These are phyloP conservation scores for Cutaneotrichosporon curvatum DNA, from an alignment of 1,284 basidiomycete species.

Conservation along the genomic window DNA sequence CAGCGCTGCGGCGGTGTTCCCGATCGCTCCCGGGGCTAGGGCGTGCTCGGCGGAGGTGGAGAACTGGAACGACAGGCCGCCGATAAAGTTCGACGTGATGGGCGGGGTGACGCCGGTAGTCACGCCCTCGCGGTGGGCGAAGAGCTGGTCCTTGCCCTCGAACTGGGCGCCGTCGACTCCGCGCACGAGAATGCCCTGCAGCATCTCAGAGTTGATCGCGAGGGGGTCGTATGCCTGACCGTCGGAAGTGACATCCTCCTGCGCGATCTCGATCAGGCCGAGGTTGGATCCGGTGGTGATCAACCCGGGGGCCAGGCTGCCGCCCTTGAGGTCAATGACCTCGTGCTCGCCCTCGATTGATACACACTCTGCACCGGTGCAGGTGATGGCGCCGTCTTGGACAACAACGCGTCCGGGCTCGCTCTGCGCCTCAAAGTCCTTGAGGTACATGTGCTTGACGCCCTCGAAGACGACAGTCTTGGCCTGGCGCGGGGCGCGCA, in stretches of 20 bases:
- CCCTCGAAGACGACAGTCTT: conserved; percentile 42
- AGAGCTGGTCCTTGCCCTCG: conserved; percentile 59
- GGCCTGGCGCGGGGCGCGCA: conserved; percentile 27
- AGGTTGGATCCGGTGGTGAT: conserved; percentile 45
- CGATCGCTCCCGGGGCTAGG: conserved; percentile 61
- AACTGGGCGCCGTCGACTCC: conserved; percentile 70
- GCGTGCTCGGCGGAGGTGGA: conserved; percentile 58
- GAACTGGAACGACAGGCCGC: conserved; percentile 61
- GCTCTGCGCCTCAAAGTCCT: not conserved
- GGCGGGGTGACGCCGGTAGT: conserved; percentile 54
- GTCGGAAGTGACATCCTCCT: conserved; percentile 61
- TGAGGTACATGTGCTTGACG: conserved; percentile 32
- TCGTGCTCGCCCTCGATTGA: conserved; percentile 15
- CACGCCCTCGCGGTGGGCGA: conserved; percentile 52
- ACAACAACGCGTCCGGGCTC: conserved; percentile 27
- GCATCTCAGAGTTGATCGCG: conserved; percentile 49
- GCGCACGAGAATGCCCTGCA: conserved; percentile 54
- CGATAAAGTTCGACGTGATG: conserved; percentile 38
- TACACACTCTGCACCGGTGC: conserved; percentile 30
- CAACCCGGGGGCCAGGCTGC: conserved; percentile 45
- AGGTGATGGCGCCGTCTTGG: conserved; percentile 43
- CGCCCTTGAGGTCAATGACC: conserved; percentile 45
- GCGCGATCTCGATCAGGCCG: conserved; percentile 47
- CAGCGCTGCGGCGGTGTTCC: conserved; percentile 61
- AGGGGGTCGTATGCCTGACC: conserved; percentile 42